Conservation (phyloP, 768 basidiomycete species). For the Leccinum disarticulatum region DNA sequence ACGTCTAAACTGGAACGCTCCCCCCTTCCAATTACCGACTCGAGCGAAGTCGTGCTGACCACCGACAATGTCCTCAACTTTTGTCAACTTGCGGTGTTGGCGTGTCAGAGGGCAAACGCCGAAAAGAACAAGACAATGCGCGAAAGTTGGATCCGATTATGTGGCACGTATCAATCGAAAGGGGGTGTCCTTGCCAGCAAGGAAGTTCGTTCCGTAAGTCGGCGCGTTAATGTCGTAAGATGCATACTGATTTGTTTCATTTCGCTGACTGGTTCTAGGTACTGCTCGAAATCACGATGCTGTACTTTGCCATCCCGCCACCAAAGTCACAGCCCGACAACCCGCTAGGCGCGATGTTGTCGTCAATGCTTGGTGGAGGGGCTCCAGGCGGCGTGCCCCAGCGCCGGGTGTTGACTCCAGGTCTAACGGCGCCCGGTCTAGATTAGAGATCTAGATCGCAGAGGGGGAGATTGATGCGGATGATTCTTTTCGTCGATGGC, state of each 20-base stretch:
- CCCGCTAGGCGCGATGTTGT: conserved; percentile 86
- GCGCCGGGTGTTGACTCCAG: conserved; percentile 31
- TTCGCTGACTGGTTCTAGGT: conserved; percentile 40
- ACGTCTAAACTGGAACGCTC: conserved; percentile 40
- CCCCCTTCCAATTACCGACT: conserved; percentile 44
- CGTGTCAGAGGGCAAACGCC: conserved; percentile 85
- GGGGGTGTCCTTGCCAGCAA: conserved; percentile 59
- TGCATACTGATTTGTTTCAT: neutral
- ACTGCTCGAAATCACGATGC: conserved; percentile 62
- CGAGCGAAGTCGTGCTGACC: conserved; percentile 72
- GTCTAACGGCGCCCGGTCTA: conserved; percentile 28
- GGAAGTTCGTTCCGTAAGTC: conserved; percentile 63
- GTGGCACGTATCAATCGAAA: conserved; percentile 78
- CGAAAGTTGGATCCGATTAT: conserved; percentile 83
- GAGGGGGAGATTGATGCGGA: neutral
- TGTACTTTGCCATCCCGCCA: conserved; percentile 88
- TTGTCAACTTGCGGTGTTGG: conserved; percentile 81
- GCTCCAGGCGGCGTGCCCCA: conserved; percentile 32
- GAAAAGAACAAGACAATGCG: conserved; percentile 73
- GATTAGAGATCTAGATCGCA: conserved; percentile 20
- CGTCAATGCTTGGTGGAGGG: conserved; percentile 81
- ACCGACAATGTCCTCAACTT: conserved; percentile 82
- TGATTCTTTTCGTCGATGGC: conserved; percentile 13
- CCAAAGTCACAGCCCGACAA: conserved; percentile 71
- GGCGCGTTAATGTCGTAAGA: conserved; percentile 1